These are phyloP conservation scores for Fusarium nisikadoi DNA, from an alignment of 2,329 filamentous ascomycete species.

Conservation along the genomic window DNA sequence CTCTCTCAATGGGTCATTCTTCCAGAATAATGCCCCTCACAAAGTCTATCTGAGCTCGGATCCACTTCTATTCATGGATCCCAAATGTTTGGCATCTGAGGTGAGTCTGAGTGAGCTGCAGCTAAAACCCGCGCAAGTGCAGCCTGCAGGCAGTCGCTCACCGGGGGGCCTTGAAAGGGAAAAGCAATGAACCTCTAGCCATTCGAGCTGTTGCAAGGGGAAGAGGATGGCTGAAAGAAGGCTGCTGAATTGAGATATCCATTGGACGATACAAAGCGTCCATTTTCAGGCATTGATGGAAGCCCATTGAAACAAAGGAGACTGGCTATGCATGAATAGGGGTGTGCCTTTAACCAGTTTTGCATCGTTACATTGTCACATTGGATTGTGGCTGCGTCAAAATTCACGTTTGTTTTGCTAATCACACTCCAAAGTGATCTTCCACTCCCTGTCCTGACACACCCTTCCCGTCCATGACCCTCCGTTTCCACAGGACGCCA, in stretches of 20 bases:
- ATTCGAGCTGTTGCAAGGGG: slow-evolving; percentile 37
- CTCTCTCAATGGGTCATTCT: not conserved
- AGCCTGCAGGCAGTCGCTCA: slow-evolving; percentile 32
- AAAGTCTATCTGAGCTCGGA: slow-evolving; percentile 6
- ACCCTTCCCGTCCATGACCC: slow-evolving; percentile 24
- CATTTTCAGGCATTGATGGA: slow-evolving; percentile 16
- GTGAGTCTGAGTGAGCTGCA: slow-evolving; percentile 29
- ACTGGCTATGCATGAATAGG: not conserved
- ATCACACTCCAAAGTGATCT: not conserved
- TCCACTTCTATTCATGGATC: slow-evolving; percentile 5
- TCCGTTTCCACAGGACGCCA: slow-evolving; percentile 28
- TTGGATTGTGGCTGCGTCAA: slow-evolving; percentile 22
- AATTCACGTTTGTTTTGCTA: slow-evolving; percentile 27
- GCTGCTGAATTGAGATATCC: slow-evolving; percentile 1
- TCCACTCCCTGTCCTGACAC: slow-evolving; percentile 8
- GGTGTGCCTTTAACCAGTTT: slow-evolving; percentile 15
- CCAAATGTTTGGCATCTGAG: slow-evolving; percentile 14
- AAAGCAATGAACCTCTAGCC: slow-evolving; percentile 14
- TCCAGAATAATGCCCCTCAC: slow-evolving; percentile 3
- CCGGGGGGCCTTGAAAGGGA: slow-evolving; percentile 17
- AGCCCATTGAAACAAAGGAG: slow-evolving; percentile 8
- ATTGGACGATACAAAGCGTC: slow-evolving; percentile 17
- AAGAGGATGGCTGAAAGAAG: slow-evolving; percentile 29
- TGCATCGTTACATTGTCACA: slow-evolving; percentile 26
- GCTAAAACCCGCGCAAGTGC: slow-evolving; percentile 27